Conservation (phyloP, 768 basidiomycete species). For the Tylopilus subfusipes region DNA sequence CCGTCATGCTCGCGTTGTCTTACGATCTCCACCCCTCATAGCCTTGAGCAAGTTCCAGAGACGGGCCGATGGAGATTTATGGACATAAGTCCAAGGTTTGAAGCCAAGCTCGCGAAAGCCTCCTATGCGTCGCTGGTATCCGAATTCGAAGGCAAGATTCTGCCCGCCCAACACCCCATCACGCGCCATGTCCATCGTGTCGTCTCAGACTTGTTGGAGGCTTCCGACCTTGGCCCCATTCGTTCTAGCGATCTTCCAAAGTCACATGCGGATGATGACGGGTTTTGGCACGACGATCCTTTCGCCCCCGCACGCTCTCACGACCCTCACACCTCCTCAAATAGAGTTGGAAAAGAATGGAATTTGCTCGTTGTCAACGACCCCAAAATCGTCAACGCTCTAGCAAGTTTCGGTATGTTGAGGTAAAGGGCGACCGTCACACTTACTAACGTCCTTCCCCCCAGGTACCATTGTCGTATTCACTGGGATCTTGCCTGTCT, state of each 20-base stretch:
- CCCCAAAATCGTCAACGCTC: constrained; percentile 66
- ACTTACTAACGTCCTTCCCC: neutral
- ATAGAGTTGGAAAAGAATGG: constrained; percentile 43
- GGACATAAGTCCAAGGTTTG: constrained; percentile 58
- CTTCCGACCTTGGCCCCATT: constrained; percentile 69
- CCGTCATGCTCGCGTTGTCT: neutral
- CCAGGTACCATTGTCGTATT: constrained; percentile 79
- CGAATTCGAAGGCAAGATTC: constrained; percentile 50
- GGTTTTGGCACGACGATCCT: constrained; percentile 23
- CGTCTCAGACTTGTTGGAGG: constrained; percentile 62
- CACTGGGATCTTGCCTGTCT: constrained; percentile 82
- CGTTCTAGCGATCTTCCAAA: constrained; percentile 8
- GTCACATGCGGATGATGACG: constrained; percentile 9
- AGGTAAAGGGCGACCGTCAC: neutral
- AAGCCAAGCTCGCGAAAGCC: constrained; percentile 49
- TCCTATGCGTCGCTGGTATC: constrained; percentile 42
- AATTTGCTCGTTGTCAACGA: constrained; percentile 79
- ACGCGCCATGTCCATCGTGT: constrained; percentile 68
- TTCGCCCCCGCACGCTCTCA: constrained; percentile 7
- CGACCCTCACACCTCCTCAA: constrained; percentile 4
- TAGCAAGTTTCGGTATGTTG: constrained; percentile 62
- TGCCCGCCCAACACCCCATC: constrained; percentile 65
- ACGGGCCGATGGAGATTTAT: constrained; percentile 90
- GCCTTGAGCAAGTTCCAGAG: constrained; percentile 81
- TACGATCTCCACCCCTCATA: constrained; percentile 26